Evolutionary conservation across 2,329 filamentous ascomycete species (phyloP).

Genomic region (Aspergillus candidus): DNA sequence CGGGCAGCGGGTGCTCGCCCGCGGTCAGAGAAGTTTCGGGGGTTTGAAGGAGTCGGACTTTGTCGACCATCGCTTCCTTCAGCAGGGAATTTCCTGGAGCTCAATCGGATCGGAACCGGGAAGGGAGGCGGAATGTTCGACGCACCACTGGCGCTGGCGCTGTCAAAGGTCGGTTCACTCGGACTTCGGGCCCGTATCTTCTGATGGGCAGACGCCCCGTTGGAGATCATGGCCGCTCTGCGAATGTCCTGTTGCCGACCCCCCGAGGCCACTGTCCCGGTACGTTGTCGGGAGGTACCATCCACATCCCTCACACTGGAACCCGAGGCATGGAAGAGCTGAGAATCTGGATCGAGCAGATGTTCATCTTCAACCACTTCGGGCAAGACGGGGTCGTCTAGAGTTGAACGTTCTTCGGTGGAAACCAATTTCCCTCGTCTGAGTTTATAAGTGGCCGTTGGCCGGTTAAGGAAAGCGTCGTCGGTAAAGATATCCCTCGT

Average conservation of each 20-base stretch:
- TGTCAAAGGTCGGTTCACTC: constrained; percentile 40
- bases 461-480: constrained; percentile 40
- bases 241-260: constrained; percentile 60
- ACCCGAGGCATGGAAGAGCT: constrained; percentile 16
- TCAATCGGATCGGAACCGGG: constrained; percentile 82
- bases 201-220: constrained; percentile 66
- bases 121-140: constrained; percentile 63
- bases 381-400: constrained; percentile 29
- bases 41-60: constrained; percentile 63
- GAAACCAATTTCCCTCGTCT: constrained; percentile 39
- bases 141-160: constrained; percentile 30
- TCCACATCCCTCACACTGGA: constrained; percentile 7
- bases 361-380: constrained; percentile 39
- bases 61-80: constrained; percentile 68
- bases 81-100: constrained; percentile 68
- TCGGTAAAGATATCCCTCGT: constrained; percentile 36
- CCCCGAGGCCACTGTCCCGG: constrained; percentile 31
- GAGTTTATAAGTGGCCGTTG: constrained; percentile 40
- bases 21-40: constrained; percentile 51
- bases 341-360: constrained; percentile 25
- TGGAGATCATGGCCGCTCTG: constrained; percentile 73
- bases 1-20: constrained; percentile 51
- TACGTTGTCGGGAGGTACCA: constrained; percentile 25
- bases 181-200: constrained; percentile 51
- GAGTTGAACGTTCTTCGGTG: constrained; percentile 23